Evolutionary conservation across 2,329 filamentous ascomycete species (phyloP).

Genomic region (Tothia fuscella): DNA sequence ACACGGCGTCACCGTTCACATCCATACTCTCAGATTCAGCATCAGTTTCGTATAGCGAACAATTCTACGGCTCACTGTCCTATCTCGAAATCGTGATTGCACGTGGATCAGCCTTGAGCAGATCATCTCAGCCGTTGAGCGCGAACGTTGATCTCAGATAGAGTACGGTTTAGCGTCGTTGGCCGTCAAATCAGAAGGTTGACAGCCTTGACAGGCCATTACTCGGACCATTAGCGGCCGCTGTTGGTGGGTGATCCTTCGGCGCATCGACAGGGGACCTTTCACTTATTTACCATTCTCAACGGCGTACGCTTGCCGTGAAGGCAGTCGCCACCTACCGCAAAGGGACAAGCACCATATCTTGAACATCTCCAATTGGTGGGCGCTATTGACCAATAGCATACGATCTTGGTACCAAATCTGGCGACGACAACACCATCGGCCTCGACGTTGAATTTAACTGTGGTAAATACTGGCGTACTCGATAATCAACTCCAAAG

Average conservation of each 20-base stretch:
- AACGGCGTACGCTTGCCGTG: background rate
- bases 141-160: background rate
- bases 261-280: background rate
- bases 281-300: too few species aligned
- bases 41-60: background rate
- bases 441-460: background rate
- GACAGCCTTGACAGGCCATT: background rate
- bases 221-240: slow-evolving; percentile 8
- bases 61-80: background rate
- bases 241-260: slow-evolving; percentile 1
- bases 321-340: background rate
- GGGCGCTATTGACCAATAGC: slow-evolving; percentile 3
- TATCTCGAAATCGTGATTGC: background rate
- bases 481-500: background rate
- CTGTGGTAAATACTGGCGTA: background rate
- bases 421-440: background rate
- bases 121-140: background rate
- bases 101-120: slow-evolving; percentile 1
- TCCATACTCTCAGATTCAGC: background rate
- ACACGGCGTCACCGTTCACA: background rate
- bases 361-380: background rate
- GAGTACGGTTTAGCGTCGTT: background rate
- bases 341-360: background rate
- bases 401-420: background rate
- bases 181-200: background rate